These are phyloP conservation scores for Ogataea degrootiae DNA, from an alignment of 805 yeast species.

Conservation along the genomic window DNA sequence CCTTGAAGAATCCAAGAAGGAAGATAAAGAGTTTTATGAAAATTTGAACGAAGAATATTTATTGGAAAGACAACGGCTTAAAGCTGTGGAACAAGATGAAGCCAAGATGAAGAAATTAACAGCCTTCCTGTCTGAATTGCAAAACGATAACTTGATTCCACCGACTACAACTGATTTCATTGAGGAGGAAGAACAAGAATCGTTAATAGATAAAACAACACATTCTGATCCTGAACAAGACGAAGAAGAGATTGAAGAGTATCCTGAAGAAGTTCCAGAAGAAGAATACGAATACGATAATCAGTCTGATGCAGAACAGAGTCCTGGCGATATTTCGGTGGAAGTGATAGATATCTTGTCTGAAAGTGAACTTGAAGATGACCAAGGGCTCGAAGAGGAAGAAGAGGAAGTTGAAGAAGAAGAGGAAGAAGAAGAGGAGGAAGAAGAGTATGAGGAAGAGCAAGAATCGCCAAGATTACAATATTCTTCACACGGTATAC, in stretches of 20 bases:
- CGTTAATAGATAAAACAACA: conserved; percentile 12
- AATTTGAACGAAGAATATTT: conserved; percentile 31
- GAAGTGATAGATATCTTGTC: conserved; percentile 4
- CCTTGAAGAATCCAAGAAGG: conserved; percentile 27
- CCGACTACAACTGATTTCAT: neutral
- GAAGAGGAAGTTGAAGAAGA: conserved; percentile 2
- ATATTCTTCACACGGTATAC: neutral
- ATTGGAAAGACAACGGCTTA: conserved; percentile 14
- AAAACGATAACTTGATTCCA: conserved; percentile 5
- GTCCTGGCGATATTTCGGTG: neutral
- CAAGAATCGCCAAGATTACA: neutral
- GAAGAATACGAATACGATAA: conserved; percentile 2
- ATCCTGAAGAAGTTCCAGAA: conserved; percentile 11
- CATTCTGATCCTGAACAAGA: neutral
- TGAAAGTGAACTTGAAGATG: conserved; percentile 7
- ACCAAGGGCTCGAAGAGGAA: neutral
- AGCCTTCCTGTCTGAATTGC: conserved; percentile 10
- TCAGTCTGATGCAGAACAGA: neutral
- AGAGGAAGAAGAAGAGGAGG: conserved; percentile 5
- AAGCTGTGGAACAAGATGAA: conserved; percentile 14
- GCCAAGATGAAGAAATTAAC: conserved; percentile 15
- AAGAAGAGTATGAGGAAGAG: conserved; percentile 1
- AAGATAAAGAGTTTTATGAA: conserved; percentile 34
- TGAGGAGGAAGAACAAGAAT: conserved; percentile 16
- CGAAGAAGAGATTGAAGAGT: neutral